Evolutionary conservation across 441 rosid species (phyloP), one percentile per base, ranked within the genome.

Genomic region (Aquilaria agallochum): DNA sequence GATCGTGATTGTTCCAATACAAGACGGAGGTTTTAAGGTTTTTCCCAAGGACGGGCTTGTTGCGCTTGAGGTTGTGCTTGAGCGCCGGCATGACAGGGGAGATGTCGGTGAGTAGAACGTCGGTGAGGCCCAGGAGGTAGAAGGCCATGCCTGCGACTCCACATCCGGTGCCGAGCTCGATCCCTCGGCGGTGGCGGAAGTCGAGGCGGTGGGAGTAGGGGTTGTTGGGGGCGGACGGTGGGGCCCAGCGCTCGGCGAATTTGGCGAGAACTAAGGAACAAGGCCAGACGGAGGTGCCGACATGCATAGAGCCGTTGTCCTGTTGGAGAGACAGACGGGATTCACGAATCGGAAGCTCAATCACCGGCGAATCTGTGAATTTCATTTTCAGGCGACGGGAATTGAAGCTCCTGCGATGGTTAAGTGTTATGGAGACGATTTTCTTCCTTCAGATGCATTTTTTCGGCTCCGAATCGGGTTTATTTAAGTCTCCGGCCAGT

Each of bases 231-330:
- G 53, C 2, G 27, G 27, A 20, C 5, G 72, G 59, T 2, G 66
- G 74, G 53, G 93, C 69, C 96, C 98, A 92, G 51, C 98, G 94
- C 27, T 92, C 98, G 64, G 73, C 85, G 83, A 92, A 88, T 70
- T 92, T 92, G 56, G 94, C 76, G 67, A 92, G 95, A 60, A 92
- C 87, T 10, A 90, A 76, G 57, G 95, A 92, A 67, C 96, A 83
- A 30, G 96, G 88, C 98, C 95, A 92, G 5, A 89, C 90, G 76
- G 98, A 86, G 63, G 95, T 89, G 45, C 95, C 98, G 50, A 92
- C 98, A 72, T 92, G 95, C 78, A 88, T 76, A 40, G 98, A 81
- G 5, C 74, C 82, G 65, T 90, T 92, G 84, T 92, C 95, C 62
- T 92, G 94, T 14, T 82, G 94, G 78, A 92, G 50, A 51, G 94